These are phyloP conservation scores for Aaosphaeria arxii DNA, from an alignment of 2,329 filamentous ascomycete genomes.

Conservation along the genomic window DNA sequence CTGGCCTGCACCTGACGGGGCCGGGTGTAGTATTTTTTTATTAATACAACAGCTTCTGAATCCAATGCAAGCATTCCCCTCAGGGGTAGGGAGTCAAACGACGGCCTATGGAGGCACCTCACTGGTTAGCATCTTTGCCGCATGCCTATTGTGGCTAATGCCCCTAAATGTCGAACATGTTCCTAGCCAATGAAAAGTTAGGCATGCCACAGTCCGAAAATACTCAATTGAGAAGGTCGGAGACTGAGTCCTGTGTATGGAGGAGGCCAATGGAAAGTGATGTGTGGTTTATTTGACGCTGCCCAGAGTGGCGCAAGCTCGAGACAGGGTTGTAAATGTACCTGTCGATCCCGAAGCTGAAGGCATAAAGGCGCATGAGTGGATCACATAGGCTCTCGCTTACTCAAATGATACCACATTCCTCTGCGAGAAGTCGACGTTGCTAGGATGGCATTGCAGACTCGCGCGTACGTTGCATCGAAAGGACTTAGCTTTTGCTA, in stretches of 20 bases:
- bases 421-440: too few species aligned
- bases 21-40: not conserved
- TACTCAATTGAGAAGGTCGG: conserved; percentile 2
- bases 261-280: too few species aligned
- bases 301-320: conserved; percentile 14
- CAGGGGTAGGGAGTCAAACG: conserved; percentile 1
- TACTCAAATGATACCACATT: too few species aligned
- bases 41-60: conserved; percentile 2
- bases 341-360: too few species aligned
- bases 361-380: too few species aligned
- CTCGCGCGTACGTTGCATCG: too few species aligned
- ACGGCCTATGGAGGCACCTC: conserved; percentile 1
- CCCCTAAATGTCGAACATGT: conserved; percentile 9
- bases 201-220: conserved; percentile 3
- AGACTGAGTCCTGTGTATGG: not conserved
- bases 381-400: too few species aligned
- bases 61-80: conserved; percentile 2
- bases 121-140: conserved; percentile 5
- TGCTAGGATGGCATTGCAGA: too few species aligned
- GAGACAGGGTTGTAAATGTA: too few species aligned
- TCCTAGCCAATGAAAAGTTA: conserved; percentile 5
- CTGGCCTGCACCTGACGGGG: too few species aligned
- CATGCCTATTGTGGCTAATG: conserved; percentile 10
- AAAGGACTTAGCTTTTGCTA: too few species aligned
- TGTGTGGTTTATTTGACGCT: conserved; percentile 1